Evolutionary conservation across 331 rosid species (phyloP).

Genomic region (Erythrophleum ivorense): DNA sequence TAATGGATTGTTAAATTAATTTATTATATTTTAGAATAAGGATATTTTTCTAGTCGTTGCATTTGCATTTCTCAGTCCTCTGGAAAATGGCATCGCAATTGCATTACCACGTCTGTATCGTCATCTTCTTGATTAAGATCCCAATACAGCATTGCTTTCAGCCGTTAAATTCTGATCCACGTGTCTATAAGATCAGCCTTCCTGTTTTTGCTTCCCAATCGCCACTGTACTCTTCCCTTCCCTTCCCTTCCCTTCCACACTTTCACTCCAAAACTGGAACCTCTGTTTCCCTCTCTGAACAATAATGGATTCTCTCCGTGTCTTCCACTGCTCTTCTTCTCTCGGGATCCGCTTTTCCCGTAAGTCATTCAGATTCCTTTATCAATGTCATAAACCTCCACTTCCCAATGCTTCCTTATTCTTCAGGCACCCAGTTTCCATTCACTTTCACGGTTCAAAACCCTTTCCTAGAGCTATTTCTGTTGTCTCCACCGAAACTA

Average conservation of each 20-base stretch:
- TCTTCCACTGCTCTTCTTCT: slow-evolving; percentile 43
- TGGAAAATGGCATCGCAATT: not conserved
- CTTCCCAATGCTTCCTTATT: slow-evolving; percentile 32
- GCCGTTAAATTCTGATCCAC: slow-evolving; percentile 31
- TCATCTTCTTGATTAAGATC: slow-evolving; percentile 11
- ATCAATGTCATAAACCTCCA: slow-evolving; percentile 25
- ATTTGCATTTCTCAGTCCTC: not conserved
- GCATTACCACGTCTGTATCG: not conserved
- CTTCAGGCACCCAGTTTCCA: slow-evolving; percentile 20
- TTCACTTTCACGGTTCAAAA: slow-evolving; percentile 27
- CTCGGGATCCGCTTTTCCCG: slow-evolving; percentile 32
- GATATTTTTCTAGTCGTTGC: not conserved
- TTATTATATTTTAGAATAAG: not conserved
- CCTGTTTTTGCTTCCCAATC: not conserved
- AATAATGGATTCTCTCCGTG: slow-evolving; percentile 51
- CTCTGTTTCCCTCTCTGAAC: not conserved
- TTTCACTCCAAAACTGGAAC: not conserved
- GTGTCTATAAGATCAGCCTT: not conserved
- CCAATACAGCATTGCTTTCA: not conserved
- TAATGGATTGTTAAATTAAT: not conserved
- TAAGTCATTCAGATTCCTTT: slow-evolving; percentile 43
- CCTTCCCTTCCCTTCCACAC: too few relatives aligned
- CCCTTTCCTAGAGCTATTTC: slow-evolving; percentile 23
- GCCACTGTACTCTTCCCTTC: not conserved
- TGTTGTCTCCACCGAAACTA: slow-evolving; percentile 42